Evolutionary conservation across 2,329 filamentous ascomycete species (phyloP).

Genomic region (Monosporascus sp.): DNA sequence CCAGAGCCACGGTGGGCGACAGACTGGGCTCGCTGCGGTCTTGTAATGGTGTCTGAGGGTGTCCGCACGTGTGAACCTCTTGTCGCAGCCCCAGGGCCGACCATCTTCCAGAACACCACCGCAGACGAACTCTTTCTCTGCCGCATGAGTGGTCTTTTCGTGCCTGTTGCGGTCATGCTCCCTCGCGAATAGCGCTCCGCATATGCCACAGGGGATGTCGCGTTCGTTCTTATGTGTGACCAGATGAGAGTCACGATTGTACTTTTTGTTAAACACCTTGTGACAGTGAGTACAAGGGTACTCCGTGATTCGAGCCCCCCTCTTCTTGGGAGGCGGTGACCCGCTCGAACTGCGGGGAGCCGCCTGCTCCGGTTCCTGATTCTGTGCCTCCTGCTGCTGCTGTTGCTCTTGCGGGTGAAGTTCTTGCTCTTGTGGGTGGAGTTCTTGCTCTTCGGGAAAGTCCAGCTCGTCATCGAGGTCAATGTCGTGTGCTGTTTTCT

Average conservation of each 20-base stretch:
- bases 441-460: slow-evolving; percentile 1
- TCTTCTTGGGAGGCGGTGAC: not conserved
- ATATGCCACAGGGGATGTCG: not conserved
- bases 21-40: not conserved
- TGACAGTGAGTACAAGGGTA: slow-evolving; percentile 1
- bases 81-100: slow-evolving; percentile 1
- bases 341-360: not conserved
- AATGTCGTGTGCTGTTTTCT: not conserved
- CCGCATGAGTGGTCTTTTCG: not conserved
- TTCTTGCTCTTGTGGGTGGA: not conserved
- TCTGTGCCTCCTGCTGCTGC: too few species aligned
- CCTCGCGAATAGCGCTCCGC: not conserved
- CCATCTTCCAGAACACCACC: slow-evolving; percentile 1
- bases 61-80: slow-evolving; percentile 1
- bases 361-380: too few species aligned
- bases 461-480: not conserved
- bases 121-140: slow-evolving; percentile 2
- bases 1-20: not conserved
- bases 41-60: slow-evolving; percentile 2
- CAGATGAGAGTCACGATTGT: slow-evolving; percentile 1
- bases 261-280: slow-evolving; percentile 1
- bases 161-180: not conserved
- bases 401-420: not conserved
- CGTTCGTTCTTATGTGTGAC: not conserved
- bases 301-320: not conserved